Conservation (phyloP, 1,139 yeast species). For the Geotrichum citri-aurantii region DNA sequence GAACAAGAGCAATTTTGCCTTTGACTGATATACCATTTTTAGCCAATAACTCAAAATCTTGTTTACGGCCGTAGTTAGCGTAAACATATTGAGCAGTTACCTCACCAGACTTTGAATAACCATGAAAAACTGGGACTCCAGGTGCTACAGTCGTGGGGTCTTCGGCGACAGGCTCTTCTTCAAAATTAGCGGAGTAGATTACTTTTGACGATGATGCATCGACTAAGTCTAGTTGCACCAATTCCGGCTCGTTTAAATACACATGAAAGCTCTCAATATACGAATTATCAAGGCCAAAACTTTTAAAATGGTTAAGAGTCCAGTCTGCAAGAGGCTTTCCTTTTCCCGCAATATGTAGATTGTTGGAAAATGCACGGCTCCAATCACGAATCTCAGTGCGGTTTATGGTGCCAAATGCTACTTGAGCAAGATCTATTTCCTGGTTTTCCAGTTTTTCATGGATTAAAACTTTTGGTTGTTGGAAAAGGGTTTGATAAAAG, state of each 20-base stretch:
- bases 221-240: conserved; percentile 46
- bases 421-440: conserved; percentile 17
- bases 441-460: neutral
- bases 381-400: conserved; percentile 29
- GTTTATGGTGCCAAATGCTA: conserved; percentile 40
- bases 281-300: conserved; percentile 49
- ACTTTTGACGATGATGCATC: conserved; percentile 32
- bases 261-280: conserved; percentile 54
- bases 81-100: conserved; percentile 53
- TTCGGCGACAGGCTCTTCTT: conserved; percentile 66
- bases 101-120: conserved; percentile 61
- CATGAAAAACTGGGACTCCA: conserved; percentile 56
- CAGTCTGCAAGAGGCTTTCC: conserved; percentile 60
- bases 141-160: conserved; percentile 60
- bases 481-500: neutral
- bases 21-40: conserved; percentile 43
- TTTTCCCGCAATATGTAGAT: conserved; percentile 69
- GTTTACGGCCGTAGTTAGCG: conserved; percentile 55
- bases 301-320: conserved; percentile 56
- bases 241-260: conserved; percentile 56
- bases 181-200: conserved; percentile 56
- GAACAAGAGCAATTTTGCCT: conserved; percentile 52
- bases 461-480: neutral
- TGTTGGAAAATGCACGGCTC: conserved; percentile 44
- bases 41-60: conserved; percentile 46